phyloP scores from a whole-genome alignment of 139 green algal genomes.

The Chlorella sp. region DNA sequence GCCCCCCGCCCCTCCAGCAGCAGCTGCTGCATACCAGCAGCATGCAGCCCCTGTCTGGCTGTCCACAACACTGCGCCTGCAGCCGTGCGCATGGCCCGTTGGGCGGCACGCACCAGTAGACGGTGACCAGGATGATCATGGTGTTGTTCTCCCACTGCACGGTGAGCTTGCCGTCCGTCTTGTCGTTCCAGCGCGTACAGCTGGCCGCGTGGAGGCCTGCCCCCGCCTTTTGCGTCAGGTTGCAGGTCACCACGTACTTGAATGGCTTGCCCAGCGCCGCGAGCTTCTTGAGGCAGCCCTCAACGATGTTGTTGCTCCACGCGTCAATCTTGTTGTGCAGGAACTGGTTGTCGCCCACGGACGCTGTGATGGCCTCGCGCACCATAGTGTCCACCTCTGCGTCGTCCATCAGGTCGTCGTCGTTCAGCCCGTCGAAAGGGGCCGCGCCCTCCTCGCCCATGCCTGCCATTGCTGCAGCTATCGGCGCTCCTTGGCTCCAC shows the following conservation, averaged over 20 bases:
- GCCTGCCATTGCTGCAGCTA: background rate
- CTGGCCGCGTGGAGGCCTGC: slow-evolving; percentile 73
- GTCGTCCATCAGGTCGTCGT: slow-evolving; percentile 81
- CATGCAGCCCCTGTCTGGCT: too few relatives aligned
- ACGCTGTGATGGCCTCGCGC: slow-evolving; percentile 41
- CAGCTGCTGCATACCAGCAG: background rate
- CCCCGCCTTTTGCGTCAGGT: slow-evolving; percentile 71
- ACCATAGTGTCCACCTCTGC: slow-evolving; percentile 80
- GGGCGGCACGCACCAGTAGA: slow-evolving; percentile 58
- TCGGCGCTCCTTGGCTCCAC: too few relatives aligned
- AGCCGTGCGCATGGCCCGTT: background rate
- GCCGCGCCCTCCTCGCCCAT: background rate
- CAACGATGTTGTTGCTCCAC: slow-evolving; percentile 71
- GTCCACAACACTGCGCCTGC: too few relatives aligned
- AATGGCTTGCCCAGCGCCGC: slow-evolving; percentile 72
- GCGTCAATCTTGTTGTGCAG: slow-evolving; percentile 59
- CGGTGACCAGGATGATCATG: slow-evolving; percentile 70
- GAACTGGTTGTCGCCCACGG: slow-evolving; percentile 66
- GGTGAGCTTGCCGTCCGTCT: slow-evolving; percentile 76
- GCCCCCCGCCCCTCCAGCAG: too few relatives aligned
- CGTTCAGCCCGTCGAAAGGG: slow-evolving; percentile 14
- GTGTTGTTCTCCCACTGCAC: slow-evolving; percentile 82
- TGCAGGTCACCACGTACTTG: slow-evolving; percentile 75
- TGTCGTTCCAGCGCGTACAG: slow-evolving; percentile 73
- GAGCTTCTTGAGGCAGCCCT: slow-evolving; percentile 74